Evolutionary conservation across 805 yeast species (phyloP).

Genomic region (Grigorovia yakushimaensis): DNA sequence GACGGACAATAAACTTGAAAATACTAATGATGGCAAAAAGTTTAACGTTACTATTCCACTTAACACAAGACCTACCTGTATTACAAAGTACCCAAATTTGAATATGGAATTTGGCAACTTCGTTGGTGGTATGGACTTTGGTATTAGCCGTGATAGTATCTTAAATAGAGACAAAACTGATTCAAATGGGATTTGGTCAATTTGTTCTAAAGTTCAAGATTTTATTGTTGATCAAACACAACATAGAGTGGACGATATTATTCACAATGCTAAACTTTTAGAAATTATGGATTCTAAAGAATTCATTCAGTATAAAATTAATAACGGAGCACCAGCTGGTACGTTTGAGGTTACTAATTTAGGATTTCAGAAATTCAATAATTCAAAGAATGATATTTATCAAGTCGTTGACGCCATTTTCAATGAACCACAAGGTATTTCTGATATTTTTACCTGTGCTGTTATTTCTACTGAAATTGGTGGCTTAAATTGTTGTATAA

Average conservation of each 20-base stretch:
- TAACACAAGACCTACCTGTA: slow-evolving; percentile 16
- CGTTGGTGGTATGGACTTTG: slow-evolving; percentile 12
- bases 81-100: slow-evolving; percentile 1
- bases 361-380: slow-evolving; percentile 16
- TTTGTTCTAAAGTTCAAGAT: slow-evolving; percentile 10
- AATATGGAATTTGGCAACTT: slow-evolving; percentile 17
- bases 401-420: slow-evolving; percentile 17
- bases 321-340: slow-evolving; percentile 12
- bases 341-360: slow-evolving; percentile 26
- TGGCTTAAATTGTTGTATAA: slow-evolving; percentile 19
- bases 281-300: slow-evolving; percentile 14
- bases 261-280: slow-evolving; percentile 15
- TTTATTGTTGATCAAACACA: slow-evolving; percentile 2
- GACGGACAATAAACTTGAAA: neutral
- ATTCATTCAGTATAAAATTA: slow-evolving; percentile 12
- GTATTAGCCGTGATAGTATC: slow-evolving; percentile 1
- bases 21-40: slow-evolving; percentile 4
- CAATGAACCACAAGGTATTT: slow-evolving; percentile 23
- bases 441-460: slow-evolving; percentile 16
- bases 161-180: neutral
- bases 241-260: slow-evolving; percentile 7
- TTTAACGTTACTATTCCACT: slow-evolving; percentile 16
- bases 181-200: slow-evolving; percentile 10
- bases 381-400: slow-evolving; percentile 4
- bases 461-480: slow-evolving; percentile 17